Evolutionary conservation across 371 early-diverging fungal species (phyloP).

Genomic region (Choanephora cucurbitarum): DNA sequence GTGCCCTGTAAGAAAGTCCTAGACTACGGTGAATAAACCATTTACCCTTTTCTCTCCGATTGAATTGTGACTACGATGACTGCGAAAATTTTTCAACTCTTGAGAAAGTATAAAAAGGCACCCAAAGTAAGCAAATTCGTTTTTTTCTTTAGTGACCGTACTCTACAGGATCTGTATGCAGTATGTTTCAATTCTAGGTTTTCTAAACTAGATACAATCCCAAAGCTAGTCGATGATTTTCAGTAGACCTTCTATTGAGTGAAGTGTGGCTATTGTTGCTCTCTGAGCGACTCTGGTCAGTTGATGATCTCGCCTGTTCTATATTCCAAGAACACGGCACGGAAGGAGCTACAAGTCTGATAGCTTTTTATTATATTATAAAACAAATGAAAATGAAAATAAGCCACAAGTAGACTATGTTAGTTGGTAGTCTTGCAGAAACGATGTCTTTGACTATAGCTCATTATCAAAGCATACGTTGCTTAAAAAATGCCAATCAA

Average conservation of each 20-base stretch:
- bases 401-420: constrained; percentile 44
- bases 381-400: constrained; percentile 18
- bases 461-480: too few species aligned
- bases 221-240: constrained; percentile 49
- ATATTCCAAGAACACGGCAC: constrained; percentile 43
- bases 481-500: too few species aligned
- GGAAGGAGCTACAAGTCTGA: constrained; percentile 50
- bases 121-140: constrained; percentile 19
- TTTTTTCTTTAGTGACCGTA: constrained; percentile 53
- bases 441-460: too few species aligned
- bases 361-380: constrained; percentile 29
- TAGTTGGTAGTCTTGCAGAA: too few species aligned
- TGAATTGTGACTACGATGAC: too few species aligned
- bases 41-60: too few species aligned
- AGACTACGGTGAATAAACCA: too few species aligned
- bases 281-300: constrained; percentile 31
- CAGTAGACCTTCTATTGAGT: constrained; percentile 49
- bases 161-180: constrained; percentile 60
- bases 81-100: too few species aligned
- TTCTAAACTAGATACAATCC: constrained; percentile 49
- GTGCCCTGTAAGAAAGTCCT: too few species aligned
- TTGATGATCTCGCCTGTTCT: constrained; percentile 54
- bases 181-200: constrained; percentile 54
- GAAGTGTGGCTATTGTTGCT: constrained; percentile 39
- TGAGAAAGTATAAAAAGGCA: constrained; percentile 24